These are phyloP conservation scores for Pyrenophora seminiperda DNA, from an alignment of 2,329 filamentous ascomycete species.

Conservation along the genomic window DNA sequence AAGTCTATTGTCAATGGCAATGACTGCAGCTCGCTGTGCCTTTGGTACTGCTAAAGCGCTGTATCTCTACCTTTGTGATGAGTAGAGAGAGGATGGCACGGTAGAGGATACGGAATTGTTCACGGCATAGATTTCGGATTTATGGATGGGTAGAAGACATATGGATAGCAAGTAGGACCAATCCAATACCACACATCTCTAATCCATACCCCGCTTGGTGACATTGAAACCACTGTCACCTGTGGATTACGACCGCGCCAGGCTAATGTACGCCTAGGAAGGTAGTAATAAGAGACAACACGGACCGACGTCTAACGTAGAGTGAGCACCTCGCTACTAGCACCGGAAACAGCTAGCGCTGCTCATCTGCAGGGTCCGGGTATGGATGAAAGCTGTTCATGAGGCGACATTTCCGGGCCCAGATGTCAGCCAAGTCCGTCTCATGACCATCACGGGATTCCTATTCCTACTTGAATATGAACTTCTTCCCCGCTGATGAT, in stretches of 20 bases:
- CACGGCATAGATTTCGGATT: neutral
- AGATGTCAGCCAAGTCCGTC: constrained; percentile 6
- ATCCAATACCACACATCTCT: too few relatives aligned
- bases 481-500: neutral
- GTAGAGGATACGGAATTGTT: neutral
- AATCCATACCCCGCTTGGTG: too few relatives aligned
- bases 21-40: neutral
- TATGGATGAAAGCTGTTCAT: neutral
- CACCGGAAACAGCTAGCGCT: neutral
- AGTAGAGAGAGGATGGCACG: neutral
- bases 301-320: neutral
- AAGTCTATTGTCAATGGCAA: neutral
- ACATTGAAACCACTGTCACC: too few relatives aligned
- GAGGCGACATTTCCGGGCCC: neutral
- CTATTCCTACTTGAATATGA: constrained; percentile 4
- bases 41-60: neutral
- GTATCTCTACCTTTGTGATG: neutral
- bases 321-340: neutral
- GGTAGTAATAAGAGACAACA: neutral
- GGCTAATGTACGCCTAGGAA: neutral
- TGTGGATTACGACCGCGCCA: neutral
- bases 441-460: constrained; percentile 21
- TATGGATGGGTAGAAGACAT: neutral
- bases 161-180: too few relatives aligned
- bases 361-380: neutral